Percentiles rank a stretch among this genome's conserved stretches.
Conservation (phyloP, 768 basidiomycete species). For the Butyriboletus loyo region DNA sequence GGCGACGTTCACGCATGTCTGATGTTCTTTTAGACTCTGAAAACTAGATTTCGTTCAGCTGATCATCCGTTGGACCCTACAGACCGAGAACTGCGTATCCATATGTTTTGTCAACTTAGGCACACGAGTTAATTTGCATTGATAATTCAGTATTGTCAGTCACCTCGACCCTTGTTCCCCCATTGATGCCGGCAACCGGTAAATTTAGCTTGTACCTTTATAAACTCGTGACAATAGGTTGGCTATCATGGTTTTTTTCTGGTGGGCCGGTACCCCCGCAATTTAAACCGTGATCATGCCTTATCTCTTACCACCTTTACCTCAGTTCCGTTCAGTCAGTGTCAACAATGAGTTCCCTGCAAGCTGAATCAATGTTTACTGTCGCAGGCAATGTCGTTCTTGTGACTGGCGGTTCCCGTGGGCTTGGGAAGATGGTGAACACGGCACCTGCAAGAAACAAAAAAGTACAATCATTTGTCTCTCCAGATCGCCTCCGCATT, state of each 20-base stretch:
- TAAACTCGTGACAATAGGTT: slow-evolving; percentile 18
- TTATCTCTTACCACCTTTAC: background rate
- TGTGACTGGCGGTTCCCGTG: slow-evolving; percentile 64
- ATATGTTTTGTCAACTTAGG: slow-evolving; percentile 22
- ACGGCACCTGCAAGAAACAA: background rate
- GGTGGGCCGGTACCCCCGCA: background rate
- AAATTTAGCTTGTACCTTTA: slow-evolving; percentile 9
- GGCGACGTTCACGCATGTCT: slow-evolving; percentile 44
- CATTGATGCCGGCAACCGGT: slow-evolving; percentile 7
- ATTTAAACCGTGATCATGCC: background rate
- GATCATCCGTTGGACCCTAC: slow-evolving; percentile 8
- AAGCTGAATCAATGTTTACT: slow-evolving; percentile 41
- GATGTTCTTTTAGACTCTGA: slow-evolving; percentile 31
- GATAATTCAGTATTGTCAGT: slow-evolving; percentile 9
- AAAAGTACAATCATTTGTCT: slow-evolving; percentile 5
- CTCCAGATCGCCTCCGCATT: slow-evolving; percentile 61
- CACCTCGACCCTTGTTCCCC: background rate
- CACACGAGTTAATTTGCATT: slow-evolving; percentile 25
- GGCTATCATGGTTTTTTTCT: background rate
- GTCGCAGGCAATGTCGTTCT: slow-evolving; percentile 55
- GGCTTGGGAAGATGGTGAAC: slow-evolving; percentile 63
- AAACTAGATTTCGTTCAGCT: slow-evolving; percentile 15
- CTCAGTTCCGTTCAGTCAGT: background rate
- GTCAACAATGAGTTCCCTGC: slow-evolving; percentile 36
- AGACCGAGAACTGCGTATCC: slow-evolving; percentile 15